Percentiles rank a stretch among this genome's conserved stretches.
phyloP scores from a whole-genome alignment of 495 filamentous ascomycete genomes.

The Hyaloscypha finlandica region DNA sequence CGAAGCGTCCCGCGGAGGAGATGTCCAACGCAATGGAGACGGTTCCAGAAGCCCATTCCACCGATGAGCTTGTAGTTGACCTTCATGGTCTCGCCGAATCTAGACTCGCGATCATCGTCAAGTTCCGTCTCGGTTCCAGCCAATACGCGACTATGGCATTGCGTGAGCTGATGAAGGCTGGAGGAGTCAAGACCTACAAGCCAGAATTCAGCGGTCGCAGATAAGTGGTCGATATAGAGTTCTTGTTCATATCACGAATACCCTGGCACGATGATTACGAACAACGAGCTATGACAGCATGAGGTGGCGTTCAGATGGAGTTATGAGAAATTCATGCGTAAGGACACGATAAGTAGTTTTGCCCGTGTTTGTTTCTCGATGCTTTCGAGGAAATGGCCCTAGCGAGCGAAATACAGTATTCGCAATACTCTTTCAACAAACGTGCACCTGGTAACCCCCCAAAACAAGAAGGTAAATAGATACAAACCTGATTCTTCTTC shows the following conservation, averaged over 20 bases:
- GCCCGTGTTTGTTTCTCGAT: neutral
- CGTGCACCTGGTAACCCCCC: neutral
- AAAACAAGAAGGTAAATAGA: too few relatives aligned
- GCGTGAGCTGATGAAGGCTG: constrained; percentile 75
- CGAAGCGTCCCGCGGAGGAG: neutral
- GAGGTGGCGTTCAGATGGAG: neutral
- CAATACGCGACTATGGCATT: constrained; percentile 96
- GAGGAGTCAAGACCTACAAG: constrained; percentile 62
- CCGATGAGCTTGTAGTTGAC: neutral
- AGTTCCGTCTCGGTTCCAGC: constrained; percentile 79
- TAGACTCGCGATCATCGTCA: constrained; percentile 78
- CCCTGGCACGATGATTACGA: neutral
- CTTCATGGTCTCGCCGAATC: neutral
- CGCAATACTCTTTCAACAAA: neutral
- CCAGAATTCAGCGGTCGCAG: constrained; percentile 56
- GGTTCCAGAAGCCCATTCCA: constrained; percentile 2
- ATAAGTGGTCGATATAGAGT: constrained; percentile 2
- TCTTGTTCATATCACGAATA: neutral
- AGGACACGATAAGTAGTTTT: neutral
- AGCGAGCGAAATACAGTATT: neutral
- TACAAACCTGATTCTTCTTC: too few relatives aligned
- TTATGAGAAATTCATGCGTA: neutral
- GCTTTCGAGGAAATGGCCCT: neutral
- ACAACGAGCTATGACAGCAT: neutral
- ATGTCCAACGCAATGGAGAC: neutral